These are phyloP conservation scores for Paratinospora sagittata DNA, from an alignment of 164 flowering plant genomes.

Conservation along the genomic window DNA sequence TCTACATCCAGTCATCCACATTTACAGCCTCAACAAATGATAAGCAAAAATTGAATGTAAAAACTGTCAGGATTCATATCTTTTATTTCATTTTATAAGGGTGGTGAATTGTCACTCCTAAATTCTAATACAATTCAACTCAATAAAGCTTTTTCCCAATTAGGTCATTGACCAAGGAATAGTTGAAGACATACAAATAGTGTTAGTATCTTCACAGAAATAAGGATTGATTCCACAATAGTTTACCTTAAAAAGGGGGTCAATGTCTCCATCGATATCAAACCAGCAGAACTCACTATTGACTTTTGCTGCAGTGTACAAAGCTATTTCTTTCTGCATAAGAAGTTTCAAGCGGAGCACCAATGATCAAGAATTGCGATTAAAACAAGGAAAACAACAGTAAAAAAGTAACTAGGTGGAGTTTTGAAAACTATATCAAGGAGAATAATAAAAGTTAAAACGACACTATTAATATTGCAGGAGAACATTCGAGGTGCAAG, in stretches of 20 bases:
- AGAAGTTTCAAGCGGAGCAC: slow-evolving; percentile 5
- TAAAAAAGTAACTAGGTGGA: not conserved
- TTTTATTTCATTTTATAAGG: too few relatives aligned
- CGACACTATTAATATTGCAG: too few relatives aligned
- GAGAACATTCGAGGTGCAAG: not conserved
- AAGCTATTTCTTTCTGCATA: slow-evolving; percentile 90
- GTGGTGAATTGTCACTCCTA: too few relatives aligned
- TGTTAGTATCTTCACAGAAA: not conserved
- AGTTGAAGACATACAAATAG: not conserved
- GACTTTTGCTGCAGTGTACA: slow-evolving; percentile 80
- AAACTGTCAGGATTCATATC: too few relatives aligned
- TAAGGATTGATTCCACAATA: not conserved
- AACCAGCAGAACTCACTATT: slow-evolving; percentile 74
- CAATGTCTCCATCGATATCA: slow-evolving; percentile 88
- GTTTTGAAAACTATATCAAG: not conserved
- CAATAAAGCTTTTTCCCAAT: not conserved
- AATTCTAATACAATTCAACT: too few relatives aligned
- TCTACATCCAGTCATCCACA: too few relatives aligned
- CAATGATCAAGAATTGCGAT: not conserved
- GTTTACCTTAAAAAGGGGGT: slow-evolving; percentile 92
- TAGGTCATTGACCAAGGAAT: not conserved
- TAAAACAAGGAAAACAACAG: not conserved
- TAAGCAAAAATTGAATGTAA: too few relatives aligned
- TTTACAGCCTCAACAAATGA: too few relatives aligned
- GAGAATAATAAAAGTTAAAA: not conserved